phyloP scores from a whole-genome alignment of 2,329 filamentous ascomycete genomes.

The Claviceps africana region DNA sequence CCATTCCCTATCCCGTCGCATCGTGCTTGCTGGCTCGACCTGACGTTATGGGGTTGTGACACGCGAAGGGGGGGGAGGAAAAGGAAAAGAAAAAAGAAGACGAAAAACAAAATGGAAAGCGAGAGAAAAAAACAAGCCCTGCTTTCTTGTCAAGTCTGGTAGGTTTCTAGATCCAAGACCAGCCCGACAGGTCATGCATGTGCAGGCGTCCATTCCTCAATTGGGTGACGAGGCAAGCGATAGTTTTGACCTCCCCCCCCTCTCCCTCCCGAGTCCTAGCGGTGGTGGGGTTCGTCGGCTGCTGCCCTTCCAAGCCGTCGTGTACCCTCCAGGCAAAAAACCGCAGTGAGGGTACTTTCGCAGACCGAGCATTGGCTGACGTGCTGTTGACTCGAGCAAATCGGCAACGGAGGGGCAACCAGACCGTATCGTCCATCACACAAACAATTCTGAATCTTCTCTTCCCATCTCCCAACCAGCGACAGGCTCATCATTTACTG shows the following conservation, averaged over 20 bases:
- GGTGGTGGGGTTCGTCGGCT: constrained; percentile 3
- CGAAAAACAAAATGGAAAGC: neutral
- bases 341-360: constrained; percentile 6
- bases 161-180: no score
- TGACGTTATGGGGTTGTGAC: neutral
- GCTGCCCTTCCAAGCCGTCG: neutral
- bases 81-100: neutral
- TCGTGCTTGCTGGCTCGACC: neutral
- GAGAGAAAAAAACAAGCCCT: no score
- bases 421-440: constrained; percentile 1
- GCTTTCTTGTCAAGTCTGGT: no score
- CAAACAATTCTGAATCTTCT: neutral
- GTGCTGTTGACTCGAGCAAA: neutral
- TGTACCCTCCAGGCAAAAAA: constrained; percentile 9
- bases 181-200: neutral
- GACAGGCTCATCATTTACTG: neutral
- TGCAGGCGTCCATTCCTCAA: neutral
- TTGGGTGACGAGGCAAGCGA: neutral
- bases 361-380: constrained; percentile 2
- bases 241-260: no score
- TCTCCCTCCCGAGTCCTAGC: neutral
- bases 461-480: neutral
- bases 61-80: neutral
- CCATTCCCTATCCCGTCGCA: neutral
- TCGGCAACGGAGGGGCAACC: constrained; percentile 3